Evolutionary conservation across 2,329 filamentous ascomycete genomes (phyloP).

Genomic region (Ascosphaera aggregata): DNA sequence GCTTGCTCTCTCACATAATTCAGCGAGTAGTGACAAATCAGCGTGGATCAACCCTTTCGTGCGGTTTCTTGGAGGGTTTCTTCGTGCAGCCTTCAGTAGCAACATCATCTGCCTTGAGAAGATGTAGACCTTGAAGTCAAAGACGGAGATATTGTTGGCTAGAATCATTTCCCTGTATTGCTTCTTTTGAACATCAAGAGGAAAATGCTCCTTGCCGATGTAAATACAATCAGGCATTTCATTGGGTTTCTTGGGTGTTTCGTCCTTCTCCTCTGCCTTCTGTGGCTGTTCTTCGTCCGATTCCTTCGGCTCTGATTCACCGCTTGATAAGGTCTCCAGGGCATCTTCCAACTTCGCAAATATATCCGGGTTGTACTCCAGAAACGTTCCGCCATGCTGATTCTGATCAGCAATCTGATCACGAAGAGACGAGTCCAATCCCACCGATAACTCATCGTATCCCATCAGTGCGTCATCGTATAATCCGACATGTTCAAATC

Average conservation of each 20-base stretch:
- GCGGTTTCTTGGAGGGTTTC: slow-evolving; percentile 13
- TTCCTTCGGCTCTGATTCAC: slow-evolving; percentile 5
- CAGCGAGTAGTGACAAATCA: slow-evolving; percentile 57
- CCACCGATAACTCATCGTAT: slow-evolving; percentile 82
- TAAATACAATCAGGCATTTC: slow-evolving; percentile 8
- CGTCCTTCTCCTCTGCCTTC: slow-evolving; percentile 8
- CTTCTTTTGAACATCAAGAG: slow-evolving; percentile 38
- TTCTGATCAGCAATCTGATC: slow-evolving; percentile 43
- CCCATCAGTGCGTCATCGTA: slow-evolving; percentile 87
- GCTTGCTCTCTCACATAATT: slow-evolving; percentile 61
- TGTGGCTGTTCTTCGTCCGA: background rate
- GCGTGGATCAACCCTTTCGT: slow-evolving; percentile 20
- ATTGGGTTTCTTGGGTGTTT: slow-evolving; percentile 11
- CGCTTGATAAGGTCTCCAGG: slow-evolving; percentile 15
- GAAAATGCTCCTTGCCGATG: slow-evolving; percentile 14
- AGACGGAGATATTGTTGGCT: slow-evolving; percentile 82
- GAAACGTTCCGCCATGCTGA: slow-evolving; percentile 47
- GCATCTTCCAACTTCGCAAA: slow-evolving; percentile 33
- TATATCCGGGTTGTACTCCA: slow-evolving; percentile 51
- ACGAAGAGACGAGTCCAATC: slow-evolving; percentile 58
- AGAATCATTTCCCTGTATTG: slow-evolving; percentile 81
- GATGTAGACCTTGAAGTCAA: slow-evolving; percentile 86
- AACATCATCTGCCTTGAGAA: slow-evolving; percentile 74
- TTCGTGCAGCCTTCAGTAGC: slow-evolving; percentile 59
- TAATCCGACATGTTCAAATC: slow-evolving; percentile 87